Base-by-base conservation (phyloP, 805 yeast genomes). In the Metschnikowia santaceciliae region DNA sequence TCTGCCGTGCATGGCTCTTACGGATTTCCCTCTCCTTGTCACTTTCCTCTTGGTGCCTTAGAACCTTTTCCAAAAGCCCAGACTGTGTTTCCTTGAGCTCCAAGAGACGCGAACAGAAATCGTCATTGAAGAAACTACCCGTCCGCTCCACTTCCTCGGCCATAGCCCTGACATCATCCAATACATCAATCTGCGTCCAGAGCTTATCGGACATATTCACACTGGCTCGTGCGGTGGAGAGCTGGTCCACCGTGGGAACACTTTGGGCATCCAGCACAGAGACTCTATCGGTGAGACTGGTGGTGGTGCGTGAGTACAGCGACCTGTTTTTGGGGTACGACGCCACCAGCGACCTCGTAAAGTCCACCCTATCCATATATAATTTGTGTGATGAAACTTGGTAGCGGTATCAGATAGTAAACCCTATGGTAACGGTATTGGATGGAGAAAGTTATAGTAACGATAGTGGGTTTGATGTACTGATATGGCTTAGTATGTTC, bases 171-270 rank as follows among this genome's bases (percentile, higher is more conserved):
- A 90, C 94, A 55, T 88, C 96, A 56, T 89, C 91, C 54, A 92
- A 74, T 0, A 88, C 85, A 60, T 88, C 96, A 46, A 90, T 83
- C 58, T 89, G 95, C 6, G 92, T 84, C 96, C 96, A 91, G 42
- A 88, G 73, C 60, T 79, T 77, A 66, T 88, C 96, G 68, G 84
- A 90, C 53, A 80, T 72, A 48, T 87, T 83, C 19, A 81, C 83
- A 44, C 75, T 72, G 6, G 90, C 88, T 46, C 72, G 68, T 0
- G 82, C 79, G 3, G 80, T 70, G 8, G 83, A 79, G 3, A 82
- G 65, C 54, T 72, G 72, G 61, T 84, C 88, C 15, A 66, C 54
- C 3, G 72, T 61, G 34, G 69, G 65, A 5, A 62, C 30, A 52
- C 65, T 55, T 43, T 63, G 48, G 26, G 53, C 41, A 45, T 56